These are phyloP conservation scores for Starmera pachycereana DNA, from an alignment of 805 yeast genomes.

Conservation along the genomic window DNA sequence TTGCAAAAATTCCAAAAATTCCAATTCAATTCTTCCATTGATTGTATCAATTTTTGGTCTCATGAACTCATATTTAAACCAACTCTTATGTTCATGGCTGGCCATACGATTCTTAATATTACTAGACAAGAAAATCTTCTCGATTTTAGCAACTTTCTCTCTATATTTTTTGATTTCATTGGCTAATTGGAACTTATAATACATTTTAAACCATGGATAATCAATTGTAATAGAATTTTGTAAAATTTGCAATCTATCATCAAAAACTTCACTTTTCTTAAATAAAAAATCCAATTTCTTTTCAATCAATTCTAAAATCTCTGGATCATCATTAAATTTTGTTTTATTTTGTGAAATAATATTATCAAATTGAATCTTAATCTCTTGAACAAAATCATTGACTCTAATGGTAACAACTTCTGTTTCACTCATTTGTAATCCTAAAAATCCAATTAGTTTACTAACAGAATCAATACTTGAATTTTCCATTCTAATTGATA, in stretches of 20 bases:
- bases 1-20: too few relatives aligned
- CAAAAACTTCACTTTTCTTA: conserved; percentile 24
- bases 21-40: too few relatives aligned
- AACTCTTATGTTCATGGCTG: too few relatives aligned
- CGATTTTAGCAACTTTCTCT: conserved; percentile 41
- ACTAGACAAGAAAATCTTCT: conserved; percentile 32
- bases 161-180: conserved; percentile 47
- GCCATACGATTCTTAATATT: too few relatives aligned
- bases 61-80: too few relatives aligned
- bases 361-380: conserved; percentile 25
- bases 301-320: neutral
- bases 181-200: conserved; percentile 48
- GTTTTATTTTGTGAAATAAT: conserved; percentile 9
- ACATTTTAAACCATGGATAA: conserved; percentile 67
- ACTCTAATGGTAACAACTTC: conserved; percentile 44
- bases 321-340: neutral
- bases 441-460: conserved; percentile 45
- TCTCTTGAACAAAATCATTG: conserved; percentile 34
- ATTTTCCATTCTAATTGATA: conserved; percentile 34
- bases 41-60: too few relatives aligned
- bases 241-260: conserved; percentile 34
- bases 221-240: conserved; percentile 47
- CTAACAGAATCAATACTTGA: conserved; percentile 26
- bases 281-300: too few relatives aligned
- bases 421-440: conserved; percentile 43